Base-by-base conservation (phyloP, 176 grass and related monocot species). In the Triticum dicoccoides region DNA sequence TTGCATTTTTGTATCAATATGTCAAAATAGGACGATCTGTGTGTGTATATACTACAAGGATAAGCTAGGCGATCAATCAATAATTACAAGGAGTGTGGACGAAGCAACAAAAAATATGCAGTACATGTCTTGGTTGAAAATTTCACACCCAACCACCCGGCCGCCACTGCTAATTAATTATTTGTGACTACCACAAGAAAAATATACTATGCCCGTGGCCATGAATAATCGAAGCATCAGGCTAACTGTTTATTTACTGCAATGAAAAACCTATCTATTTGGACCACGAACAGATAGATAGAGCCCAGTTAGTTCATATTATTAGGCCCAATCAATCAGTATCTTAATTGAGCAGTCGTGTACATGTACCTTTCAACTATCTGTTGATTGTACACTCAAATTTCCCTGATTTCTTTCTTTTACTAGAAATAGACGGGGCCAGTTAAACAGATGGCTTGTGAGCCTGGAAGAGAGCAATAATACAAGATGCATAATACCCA, bases 1-100 rank as follows among this genome's bases (percentile, higher is more conserved):
- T 23, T 82, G 73, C 54, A 78, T 85, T 64, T 83, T 87, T 83
- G 80, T 79, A 79, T 44, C 6, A 20, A 73, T 54, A 58, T 18
- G 25, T 38, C 38, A 24, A 75, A 2, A 32, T 80, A 56, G 1
- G 9, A 58, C 13, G 78, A 56, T 66, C 30, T 7, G 2, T 23
- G 8, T 39, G 20, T n/a, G 25, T 29, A 9, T 47, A 10, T 25
- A 47, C 44, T 45, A 17, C 12, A 61, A 74, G 27, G 74, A 56
- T 71, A 61, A 72, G 18, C 18, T 9, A 59, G 61, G 4, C 8
- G 29, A 63, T 77, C 78, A 79, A 63, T 77, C 78, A 79, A 79
- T 25, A 81, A 62, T 83, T 86, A 61, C 30, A 42, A 25, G 9
- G 39, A 13, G 32, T 62, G 13, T 34, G 21, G n/a, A 54, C 61